Percentiles rank a stretch among this genome's conserved stretches.
These are phyloP conservation scores for Torulaspora gathmanii DNA, from an alignment of 805 yeast species.

Conservation along the genomic window DNA sequence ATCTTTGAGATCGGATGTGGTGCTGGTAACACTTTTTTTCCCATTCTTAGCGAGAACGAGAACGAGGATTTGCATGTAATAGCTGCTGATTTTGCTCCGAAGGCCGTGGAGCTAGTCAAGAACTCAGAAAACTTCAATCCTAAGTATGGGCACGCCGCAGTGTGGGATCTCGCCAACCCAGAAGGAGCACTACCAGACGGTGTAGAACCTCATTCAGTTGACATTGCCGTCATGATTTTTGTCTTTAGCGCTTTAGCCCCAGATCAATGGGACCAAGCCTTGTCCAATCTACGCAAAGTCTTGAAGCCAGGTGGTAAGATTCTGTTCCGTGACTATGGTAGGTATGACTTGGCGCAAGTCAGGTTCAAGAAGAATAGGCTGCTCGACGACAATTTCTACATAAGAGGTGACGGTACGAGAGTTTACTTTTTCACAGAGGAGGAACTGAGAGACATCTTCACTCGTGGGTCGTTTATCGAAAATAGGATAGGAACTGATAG, in stretches of 20 bases:
- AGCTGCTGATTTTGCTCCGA: constrained; percentile 86
- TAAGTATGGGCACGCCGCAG: constrained; percentile 70
- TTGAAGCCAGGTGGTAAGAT: constrained; percentile 92
- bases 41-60: constrained; percentile 75
- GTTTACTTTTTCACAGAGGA: constrained; percentile 97
- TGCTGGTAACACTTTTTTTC: constrained; percentile 95
- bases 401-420: constrained; percentile 96
- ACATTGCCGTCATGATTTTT: constrained; percentile 90
- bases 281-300: constrained; percentile 60
- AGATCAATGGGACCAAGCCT: constrained; percentile 81
- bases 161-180: constrained; percentile 90
- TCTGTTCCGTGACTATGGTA: constrained; percentile 88
- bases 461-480: constrained; percentile 55
- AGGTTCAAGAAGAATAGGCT: constrained; percentile 84
- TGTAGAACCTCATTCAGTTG: constrained; percentile 74
- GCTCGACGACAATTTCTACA: constrained; percentile 88
- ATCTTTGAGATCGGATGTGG: constrained; percentile 96
- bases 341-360: constrained; percentile 93
- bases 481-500: constrained; percentile 83
- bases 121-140: constrained; percentile 55
- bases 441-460: constrained; percentile 72
- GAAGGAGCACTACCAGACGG: constrained; percentile 77
- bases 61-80: constrained; percentile 68
- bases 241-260: constrained; percentile 92
- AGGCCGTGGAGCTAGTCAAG: constrained; percentile 83